These are phyloP conservation scores for Colletotrichum musae DNA, from an alignment of 2,329 filamentous ascomycete genomes.

Conservation along the genomic window DNA sequence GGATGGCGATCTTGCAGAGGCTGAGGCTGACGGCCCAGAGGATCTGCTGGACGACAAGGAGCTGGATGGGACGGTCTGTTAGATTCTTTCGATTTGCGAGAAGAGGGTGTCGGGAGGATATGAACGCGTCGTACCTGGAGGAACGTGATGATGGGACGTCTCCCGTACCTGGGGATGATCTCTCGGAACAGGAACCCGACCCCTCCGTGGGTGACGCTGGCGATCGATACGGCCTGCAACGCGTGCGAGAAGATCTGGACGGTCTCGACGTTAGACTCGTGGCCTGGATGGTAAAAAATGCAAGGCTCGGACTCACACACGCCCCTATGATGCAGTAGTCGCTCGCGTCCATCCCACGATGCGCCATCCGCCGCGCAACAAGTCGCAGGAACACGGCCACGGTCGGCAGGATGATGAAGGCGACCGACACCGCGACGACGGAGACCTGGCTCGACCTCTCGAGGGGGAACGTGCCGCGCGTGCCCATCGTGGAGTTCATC, in stretches of 20 bases:
- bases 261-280: background rate
- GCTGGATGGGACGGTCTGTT: too few relatives aligned
- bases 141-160: slow-evolving; percentile 30
- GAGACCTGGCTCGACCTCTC: slow-evolving; percentile 25
- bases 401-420: slow-evolving; percentile 28
- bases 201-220: slow-evolving; percentile 32
- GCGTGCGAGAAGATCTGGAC: slow-evolving; percentile 31
- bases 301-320: background rate
- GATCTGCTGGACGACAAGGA: slow-evolving; percentile 47
- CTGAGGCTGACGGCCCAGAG: slow-evolving; percentile 50
- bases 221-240: slow-evolving; percentile 31
- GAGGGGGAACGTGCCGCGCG: slow-evolving; percentile 20
- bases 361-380: slow-evolving; percentile 32
- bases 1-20: slow-evolving; percentile 49
- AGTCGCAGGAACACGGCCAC: slow-evolving; percentile 23
- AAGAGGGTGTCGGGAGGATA: too few relatives aligned
- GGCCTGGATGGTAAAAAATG: too few relatives aligned
- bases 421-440: slow-evolving; percentile 33
- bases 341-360: slow-evolving; percentile 24
- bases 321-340: slow-evolving; percentile 35
- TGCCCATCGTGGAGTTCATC: slow-evolving; percentile 7
- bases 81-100: too few relatives aligned
- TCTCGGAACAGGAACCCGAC: slow-evolving; percentile 32
- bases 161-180: slow-evolving; percentile 32
- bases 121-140: slow-evolving; percentile 23